Conservation (phyloP, 1,284 basidiomycete species). For the Violaceomyces palustris region DNA sequence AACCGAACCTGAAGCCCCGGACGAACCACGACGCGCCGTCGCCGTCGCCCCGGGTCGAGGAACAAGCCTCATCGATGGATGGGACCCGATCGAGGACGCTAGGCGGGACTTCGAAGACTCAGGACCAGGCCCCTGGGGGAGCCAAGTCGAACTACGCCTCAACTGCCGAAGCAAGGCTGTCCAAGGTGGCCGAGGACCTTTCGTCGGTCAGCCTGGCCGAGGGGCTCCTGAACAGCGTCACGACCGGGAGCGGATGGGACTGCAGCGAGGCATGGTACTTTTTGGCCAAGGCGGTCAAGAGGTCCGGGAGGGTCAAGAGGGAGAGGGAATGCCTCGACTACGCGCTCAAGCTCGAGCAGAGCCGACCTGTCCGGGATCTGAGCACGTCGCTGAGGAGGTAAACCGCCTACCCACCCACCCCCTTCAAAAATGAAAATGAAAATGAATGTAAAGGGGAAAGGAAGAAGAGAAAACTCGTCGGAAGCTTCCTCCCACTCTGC, state of each 20-base stretch:
- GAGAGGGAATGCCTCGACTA: conserved; percentile 41
- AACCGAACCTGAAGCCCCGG: conserved; percentile 25
- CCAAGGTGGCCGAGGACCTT: conserved; percentile 23
- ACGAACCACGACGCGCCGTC: conserved; percentile 3
- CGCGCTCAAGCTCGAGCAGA: conserved; percentile 40
- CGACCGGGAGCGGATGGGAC: conserved; percentile 37
- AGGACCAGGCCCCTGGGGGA: too few relatives aligned
- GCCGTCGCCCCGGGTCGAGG: neutral
- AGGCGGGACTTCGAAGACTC: neutral
- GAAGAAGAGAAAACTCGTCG: too few relatives aligned
- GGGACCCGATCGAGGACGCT: neutral
- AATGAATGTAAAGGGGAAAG: too few relatives aligned
- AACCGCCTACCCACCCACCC: too few relatives aligned
- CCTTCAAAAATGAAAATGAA: too few relatives aligned
- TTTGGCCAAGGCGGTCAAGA: conserved; percentile 34
- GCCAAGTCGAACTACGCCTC: conserved; percentile 6
- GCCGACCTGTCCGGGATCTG: conserved; percentile 27
- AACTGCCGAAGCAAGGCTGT: conserved; percentile 23
- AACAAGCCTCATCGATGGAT: conserved; percentile 1
- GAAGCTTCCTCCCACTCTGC: too few relatives aligned
- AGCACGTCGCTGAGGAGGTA: conserved; percentile 14
- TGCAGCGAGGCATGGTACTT: conserved; percentile 48
- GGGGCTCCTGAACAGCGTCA: conserved; percentile 38
- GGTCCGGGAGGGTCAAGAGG: conserved; percentile 16
- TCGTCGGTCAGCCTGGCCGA: conserved; percentile 43